Base-by-base conservation (phyloP, 1,284 basidiomycete species). In the Ustilago cynodontis region DNA sequence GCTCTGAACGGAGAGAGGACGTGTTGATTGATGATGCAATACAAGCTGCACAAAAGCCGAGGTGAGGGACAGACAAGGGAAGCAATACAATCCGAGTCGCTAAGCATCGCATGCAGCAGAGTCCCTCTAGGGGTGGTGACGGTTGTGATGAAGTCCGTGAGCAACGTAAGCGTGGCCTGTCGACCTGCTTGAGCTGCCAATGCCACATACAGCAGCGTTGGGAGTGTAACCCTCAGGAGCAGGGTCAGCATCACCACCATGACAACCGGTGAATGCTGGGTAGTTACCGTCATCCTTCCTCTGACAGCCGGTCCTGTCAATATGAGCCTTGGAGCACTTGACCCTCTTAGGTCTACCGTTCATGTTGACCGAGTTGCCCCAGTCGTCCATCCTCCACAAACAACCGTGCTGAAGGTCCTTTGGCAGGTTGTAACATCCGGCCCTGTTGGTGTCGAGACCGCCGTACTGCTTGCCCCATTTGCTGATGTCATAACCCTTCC, bases 251-350 rank as follows among this genome's bases (percentile, higher is more conserved):
- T 45, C 47, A 9, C 51, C 45, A n/a, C 47, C 18, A 24, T 49
- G 47, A 26, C 51, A 28, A 31, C 56, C 56, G 7, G 14, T 31
- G 43, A 47, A 57, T 22, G 20, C 49, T 11, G 33, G 55, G 13
- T 24, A 18, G 14, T 18, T 35, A 18, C 52, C 43, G 37, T 75
- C 72, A 24, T 75, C 72, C 57, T 59, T 70, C 49, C 72, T 62
- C 58, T 75, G 72, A 47, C 72, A 75, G 16, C 72, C 72, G 26
- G 60, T 53, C 22, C 67, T 56, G 53, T 75, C 72, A 33, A 75
- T 75, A 49, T 75, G 72, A n/a, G 56, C 67, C 64, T 71, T 63
- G 13, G 72, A 66, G 51, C 72, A 75, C 18, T 50, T 59, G 10
- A 71, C 67, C 20, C 72, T 54, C 10, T 41, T 45, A 26, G 72